Conservation (phyloP, 108 stramenopile genomes). For the Stephanodiscus minutulus region DNA sequence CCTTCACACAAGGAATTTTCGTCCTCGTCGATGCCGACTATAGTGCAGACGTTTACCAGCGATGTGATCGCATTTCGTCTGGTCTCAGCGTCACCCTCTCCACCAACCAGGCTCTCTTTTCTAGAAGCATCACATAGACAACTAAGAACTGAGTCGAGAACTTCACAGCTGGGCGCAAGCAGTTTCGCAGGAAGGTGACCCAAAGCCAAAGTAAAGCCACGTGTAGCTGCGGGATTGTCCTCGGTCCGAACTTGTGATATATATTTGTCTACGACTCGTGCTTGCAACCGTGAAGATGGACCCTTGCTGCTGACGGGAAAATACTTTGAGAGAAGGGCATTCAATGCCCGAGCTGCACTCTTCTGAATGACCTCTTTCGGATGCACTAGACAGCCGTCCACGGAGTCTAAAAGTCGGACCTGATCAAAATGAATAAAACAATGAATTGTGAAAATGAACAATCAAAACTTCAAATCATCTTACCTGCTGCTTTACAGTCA, state of each 20-base stretch:
- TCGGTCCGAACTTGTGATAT: conserved; percentile 65
- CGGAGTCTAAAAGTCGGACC: conserved; percentile 88
- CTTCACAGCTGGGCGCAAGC: conserved; percentile 61
- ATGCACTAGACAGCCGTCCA: conserved; percentile 92
- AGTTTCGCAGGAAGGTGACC: conserved; percentile 88
- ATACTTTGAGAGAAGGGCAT: conserved; percentile 69
- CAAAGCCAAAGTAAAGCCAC: conserved; percentile 92
- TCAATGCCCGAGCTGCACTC: conserved; percentile 76
- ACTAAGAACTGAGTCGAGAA: conserved; percentile 60
- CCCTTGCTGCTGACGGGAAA: conserved; percentile 85
- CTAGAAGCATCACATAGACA: conserved; percentile 61
- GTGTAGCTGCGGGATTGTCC: conserved; percentile 92
- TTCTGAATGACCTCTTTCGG: conserved; percentile 91
- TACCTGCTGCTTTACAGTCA: conserved; percentile 78
- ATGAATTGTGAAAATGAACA: neutral
- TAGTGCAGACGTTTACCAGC: conserved; percentile 65
- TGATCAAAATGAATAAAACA: conserved; percentile 10
- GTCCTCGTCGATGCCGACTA: conserved; percentile 57
- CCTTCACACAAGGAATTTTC: conserved; percentile 10
- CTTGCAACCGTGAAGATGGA: conserved; percentile 85
- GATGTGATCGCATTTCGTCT: conserved; percentile 87
- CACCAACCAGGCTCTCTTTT: conserved; percentile 65
- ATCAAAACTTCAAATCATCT: neutral
- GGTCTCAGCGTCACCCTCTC: conserved; percentile 94
- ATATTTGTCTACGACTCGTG: conserved; percentile 86